These are phyloP conservation scores for Monosporozyma aerobia DNA, from an alignment of 805 yeast species.

Conservation along the genomic window DNA sequence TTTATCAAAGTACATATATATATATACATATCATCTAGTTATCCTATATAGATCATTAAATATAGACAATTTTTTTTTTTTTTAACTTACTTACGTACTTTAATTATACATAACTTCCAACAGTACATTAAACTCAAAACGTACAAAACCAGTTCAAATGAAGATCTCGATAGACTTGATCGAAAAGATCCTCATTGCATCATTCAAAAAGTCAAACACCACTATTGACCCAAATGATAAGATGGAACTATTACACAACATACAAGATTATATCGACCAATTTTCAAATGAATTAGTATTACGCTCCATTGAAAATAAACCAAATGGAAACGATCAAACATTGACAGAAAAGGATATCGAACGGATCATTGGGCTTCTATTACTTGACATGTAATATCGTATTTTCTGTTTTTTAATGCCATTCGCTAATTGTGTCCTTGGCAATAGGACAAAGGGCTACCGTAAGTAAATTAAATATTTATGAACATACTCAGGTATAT, in stretches of 20 bases:
- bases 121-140: too few relatives aligned
- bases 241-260: slow-evolving; percentile 12
- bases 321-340: slow-evolving; percentile 4
- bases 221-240: slow-evolving; percentile 9
- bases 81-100: too few relatives aligned
- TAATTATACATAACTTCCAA: too few relatives aligned
- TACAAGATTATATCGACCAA: slow-evolving; percentile 22
- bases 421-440: too few relatives aligned
- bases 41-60: background rate
- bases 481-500: too few relatives aligned
- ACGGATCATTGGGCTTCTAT: slow-evolving; percentile 23
- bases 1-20: background rate
- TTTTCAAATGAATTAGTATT: slow-evolving; percentile 25
- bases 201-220: slow-evolving; percentile 15
- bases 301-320: slow-evolving; percentile 22
- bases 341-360: slow-evolving; percentile 25
- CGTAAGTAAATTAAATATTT: too few relatives aligned
- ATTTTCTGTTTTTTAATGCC: too few relatives aligned
- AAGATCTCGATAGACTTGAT: slow-evolving; percentile 17
- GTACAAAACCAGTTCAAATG: too few relatives aligned
- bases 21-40: background rate
- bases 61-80: background rate
- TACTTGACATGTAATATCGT: slow-evolving; percentile 23
- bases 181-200: slow-evolving; percentile 14
- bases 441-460: too few relatives aligned